Conservation (phyloP, 2,329 filamentous ascomycete species). For the Hypoxylon sp. region DNA sequence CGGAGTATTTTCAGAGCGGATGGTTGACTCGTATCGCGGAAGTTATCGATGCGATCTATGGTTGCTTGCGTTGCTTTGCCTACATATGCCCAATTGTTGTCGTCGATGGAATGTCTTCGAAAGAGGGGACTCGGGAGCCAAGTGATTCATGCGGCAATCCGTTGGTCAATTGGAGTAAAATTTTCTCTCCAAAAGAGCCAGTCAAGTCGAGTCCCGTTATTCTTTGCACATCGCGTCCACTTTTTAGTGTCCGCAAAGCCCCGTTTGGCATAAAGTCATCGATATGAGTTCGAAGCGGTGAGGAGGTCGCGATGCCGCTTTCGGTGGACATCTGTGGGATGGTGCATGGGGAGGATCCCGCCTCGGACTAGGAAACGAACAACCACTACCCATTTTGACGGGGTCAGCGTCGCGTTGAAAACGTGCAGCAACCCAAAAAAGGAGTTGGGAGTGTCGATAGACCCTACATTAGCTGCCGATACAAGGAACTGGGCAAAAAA, state of each 20-base stretch:
- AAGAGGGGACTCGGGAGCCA: constrained; percentile 20
- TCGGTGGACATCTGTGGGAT: constrained; percentile 46
- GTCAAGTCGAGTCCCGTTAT: constrained; percentile 34
- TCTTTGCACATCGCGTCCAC: constrained; percentile 39
- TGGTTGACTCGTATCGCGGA: constrained; percentile 35
- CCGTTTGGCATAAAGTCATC: constrained; percentile 36
- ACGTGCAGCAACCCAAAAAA: constrained; percentile 33
- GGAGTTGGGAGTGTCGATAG: constrained; percentile 41
- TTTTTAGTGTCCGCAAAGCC: constrained; percentile 38
- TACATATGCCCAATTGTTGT: constrained; percentile 18
- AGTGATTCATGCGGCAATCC: constrained; percentile 32
- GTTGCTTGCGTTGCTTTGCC: constrained; percentile 20
- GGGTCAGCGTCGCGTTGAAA: constrained; percentile 30
- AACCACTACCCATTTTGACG: constrained; percentile 44
- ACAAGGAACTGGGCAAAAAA: constrained; percentile 33
- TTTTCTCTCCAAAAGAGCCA: constrained; percentile 28
- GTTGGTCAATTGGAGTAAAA: constrained; percentile 43
- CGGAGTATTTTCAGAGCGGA: constrained; percentile 3
- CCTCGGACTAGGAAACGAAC: constrained; percentile 39
- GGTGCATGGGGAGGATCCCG: constrained; percentile 44
- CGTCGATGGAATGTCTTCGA: constrained; percentile 36
- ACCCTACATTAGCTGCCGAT: constrained; percentile 45
- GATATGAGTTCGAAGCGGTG: constrained; percentile 47
- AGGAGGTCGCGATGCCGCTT: constrained; percentile 48
- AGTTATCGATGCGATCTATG: constrained; percentile 33